These are phyloP conservation scores for Immersiella caudata DNA, from an alignment of 495 filamentous ascomycete species.

Conservation along the genomic window DNA sequence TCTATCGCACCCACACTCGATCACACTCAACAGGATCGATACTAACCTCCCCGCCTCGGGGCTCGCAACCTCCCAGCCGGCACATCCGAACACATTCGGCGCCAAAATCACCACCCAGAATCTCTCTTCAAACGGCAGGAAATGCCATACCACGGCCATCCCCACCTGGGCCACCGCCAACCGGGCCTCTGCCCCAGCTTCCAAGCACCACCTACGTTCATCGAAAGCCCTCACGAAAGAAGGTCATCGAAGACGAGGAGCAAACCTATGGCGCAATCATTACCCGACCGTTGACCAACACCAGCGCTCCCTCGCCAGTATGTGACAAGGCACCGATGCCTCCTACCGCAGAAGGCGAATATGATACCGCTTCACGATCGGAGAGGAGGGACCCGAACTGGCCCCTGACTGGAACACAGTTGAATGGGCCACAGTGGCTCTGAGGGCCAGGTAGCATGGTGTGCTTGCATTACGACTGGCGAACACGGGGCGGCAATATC, in stretches of 20 bases:
- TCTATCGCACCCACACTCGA: background rate
- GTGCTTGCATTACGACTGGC: background rate
- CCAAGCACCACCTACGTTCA: background rate
- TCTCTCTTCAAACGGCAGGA: background rate
- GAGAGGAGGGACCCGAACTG: slow-evolving; percentile 19
- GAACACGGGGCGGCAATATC: background rate
- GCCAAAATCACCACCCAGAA: background rate
- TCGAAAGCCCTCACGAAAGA: background rate
- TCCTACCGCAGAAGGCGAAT: background rate
- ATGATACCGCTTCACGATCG: background rate
- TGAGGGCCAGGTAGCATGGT: background rate
- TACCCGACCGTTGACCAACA: background rate
- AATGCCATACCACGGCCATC: background rate
- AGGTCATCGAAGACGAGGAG: background rate
- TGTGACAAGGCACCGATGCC: background rate
- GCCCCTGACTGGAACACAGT: slow-evolving; percentile 9
- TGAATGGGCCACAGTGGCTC: slow-evolving; percentile 1
- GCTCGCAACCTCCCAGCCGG: background rate
- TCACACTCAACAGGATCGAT: background rate
- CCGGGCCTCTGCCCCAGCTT: background rate
- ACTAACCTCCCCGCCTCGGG: background rate
- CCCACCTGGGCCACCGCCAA: background rate
- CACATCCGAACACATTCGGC: background rate
- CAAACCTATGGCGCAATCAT: background rate
- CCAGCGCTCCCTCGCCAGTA: background rate